Base-by-base conservation (phyloP, 352 stramenopile species). In the Phytophthora ramorum region DNA sequence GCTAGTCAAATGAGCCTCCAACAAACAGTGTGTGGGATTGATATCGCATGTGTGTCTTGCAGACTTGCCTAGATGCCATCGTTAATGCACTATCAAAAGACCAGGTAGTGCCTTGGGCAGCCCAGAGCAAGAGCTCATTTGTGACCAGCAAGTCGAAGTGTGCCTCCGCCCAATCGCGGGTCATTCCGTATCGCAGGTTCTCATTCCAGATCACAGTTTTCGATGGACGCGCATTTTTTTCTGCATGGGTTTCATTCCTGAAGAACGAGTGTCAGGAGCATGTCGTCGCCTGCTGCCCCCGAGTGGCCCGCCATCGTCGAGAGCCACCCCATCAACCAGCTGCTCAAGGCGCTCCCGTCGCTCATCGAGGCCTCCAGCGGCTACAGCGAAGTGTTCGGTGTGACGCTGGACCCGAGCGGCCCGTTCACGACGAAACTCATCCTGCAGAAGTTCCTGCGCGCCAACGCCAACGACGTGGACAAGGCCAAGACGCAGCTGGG, bases 401-500 rank as follows among this genome's bases (percentile, higher is more conserved):
- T 73, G 44, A 61, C 65, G 20, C 58, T 73, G 50, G 65, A 69
- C 51, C 49, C 65, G 4, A 69, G 51, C 37, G 65, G 65, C 24
- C 38, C 45, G 13, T 73, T 73, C 65, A 58, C 52, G 19, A 73
- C 65, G n/a, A 73, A 73, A 20, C 45, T 73, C 37, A 56, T 73
- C 14, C 52, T 73, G 44, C 65, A 73, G 47, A 73, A 73, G 38
- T 73, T 73, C 51, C 37, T 73, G 1, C 58, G 65, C 17, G 65
- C 65, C 51, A 73, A 73, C 19, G 65, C 51, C 59, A 64, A 69
- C 58, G 58, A 73, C 51, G 58, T 69, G 38, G 65, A 59, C 13
- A 73, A 69, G 38, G 65, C 58, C 58, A 73, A 60, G 45, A 49
- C 35, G 37, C 65, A 73, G 46, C 45, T 73, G 38, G 58, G 64